Conservation (phyloP, 2,329 filamentous ascomycete genomes). For the Parafenestella ontariensis region DNA sequence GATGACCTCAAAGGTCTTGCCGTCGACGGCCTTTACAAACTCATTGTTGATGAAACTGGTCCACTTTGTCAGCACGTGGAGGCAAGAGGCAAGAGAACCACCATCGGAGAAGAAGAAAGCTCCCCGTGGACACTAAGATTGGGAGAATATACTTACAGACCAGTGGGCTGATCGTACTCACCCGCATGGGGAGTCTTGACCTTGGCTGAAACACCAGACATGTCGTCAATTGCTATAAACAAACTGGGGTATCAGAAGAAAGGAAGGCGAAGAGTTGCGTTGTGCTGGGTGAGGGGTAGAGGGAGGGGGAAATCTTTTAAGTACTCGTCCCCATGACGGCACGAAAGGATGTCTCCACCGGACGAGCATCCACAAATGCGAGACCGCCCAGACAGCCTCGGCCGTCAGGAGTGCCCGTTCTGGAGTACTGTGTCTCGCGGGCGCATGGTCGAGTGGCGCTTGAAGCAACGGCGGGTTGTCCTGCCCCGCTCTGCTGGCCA, state of each 20-base stretch:
- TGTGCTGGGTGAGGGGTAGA: slow-evolving; percentile 29
- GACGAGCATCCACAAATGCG: slow-evolving; percentile 13
- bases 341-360: slow-evolving; percentile 31
- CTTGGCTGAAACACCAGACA: slow-evolving; percentile 60
- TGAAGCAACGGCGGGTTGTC: slow-evolving; percentile 25
- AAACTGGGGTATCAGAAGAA: slow-evolving; percentile 37
- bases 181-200: slow-evolving; percentile 73
- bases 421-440: slow-evolving; percentile 16
- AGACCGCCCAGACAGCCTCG: slow-evolving; percentile 38
- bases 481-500: slow-evolving; percentile 40
- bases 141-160: slow-evolving; percentile 55
- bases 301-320: slow-evolving; percentile 34
- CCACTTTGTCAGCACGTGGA: slow-evolving; percentile 23
- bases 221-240: slow-evolving; percentile 35
- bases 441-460: slow-evolving; percentile 26
- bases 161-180: slow-evolving; percentile 62
- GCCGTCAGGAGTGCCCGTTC: slow-evolving; percentile 39
- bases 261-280: slow-evolving; percentile 18
- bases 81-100: not conserved
- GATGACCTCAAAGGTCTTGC: slow-evolving; percentile 90
- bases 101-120: not conserved
- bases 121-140: not conserved
- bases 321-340: slow-evolving; percentile 36
- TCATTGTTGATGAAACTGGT: slow-evolving; percentile 90
- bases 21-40: slow-evolving; percentile 82